Evolutionary conservation across 257 asterid genomes (phyloP), one percentile per base, ranked within the genome.

Genomic region (Solanum chiquidenum): DNA sequence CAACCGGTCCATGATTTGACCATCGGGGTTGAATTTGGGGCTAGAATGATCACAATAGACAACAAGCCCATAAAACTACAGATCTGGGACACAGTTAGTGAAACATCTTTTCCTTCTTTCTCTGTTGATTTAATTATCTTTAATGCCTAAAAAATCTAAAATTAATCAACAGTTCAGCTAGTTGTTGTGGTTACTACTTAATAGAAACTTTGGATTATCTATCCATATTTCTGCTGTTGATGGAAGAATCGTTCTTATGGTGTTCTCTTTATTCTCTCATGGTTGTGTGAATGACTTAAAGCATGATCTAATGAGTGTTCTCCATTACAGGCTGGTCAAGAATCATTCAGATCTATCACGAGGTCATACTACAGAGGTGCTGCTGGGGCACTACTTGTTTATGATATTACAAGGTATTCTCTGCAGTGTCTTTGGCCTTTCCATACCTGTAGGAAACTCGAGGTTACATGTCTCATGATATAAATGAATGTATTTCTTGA

Each of bases 341-440:
- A 96, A 91, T 91, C 94, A 37, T 96, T 96, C 91, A 91, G 98
- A 86, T 94, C 98, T 76, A 91, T 96, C 42, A 93, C 99, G 0
- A 93, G 95, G 92, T 92, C 94, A 42, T 96, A 96, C 94, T 96
- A 95, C 91, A 91, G 98, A 91, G 98, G 98, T 89, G 98, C 98
- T 64, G 98, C 96, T 31, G 98, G 98, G 72, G 98, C 98, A 21
- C 93, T 95, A 58, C 95, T 95, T 27, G 98, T 95, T 88, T 95
- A 95, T 89, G 98, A 95, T 89, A 95, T 95, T 86, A 94, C 98
- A 75, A 93, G 98, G 98, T 95, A 90, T 25, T 34, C 27, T 82
- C 86, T 89, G 84, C 60, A 13, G 88, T 83, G 27, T 16, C 85
- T 80, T 29, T 80, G 38, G 29, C 42, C 33, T 9, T 46, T 10